phyloP scores from a whole-genome alignment of 345 rosid genomes.

The Dimocarpus longan region DNA sequence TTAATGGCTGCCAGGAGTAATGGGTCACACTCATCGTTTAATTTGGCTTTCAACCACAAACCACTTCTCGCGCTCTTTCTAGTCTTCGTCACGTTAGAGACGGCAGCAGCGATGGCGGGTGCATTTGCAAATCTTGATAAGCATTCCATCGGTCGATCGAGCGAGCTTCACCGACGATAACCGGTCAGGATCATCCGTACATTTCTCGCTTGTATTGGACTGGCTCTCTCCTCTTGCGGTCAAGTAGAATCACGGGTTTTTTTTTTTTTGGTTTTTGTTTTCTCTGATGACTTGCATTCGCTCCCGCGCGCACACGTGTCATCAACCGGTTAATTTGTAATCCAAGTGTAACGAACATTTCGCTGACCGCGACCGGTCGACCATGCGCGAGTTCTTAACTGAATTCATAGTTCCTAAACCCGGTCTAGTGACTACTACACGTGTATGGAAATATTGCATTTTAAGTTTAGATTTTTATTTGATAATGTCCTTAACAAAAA shows the following conservation, averaged over 20 bases:
- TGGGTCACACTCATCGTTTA: conserved; percentile 53
- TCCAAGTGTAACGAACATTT: not conserved
- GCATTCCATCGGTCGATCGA: conserved; percentile 28
- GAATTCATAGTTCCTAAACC: too few relatives aligned
- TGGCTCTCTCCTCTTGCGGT: not conserved
- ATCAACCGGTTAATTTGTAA: not conserved
- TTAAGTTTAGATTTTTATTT: too few relatives aligned
- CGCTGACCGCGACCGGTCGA: not conserved
- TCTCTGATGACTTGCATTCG: not conserved
- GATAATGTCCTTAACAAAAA: not conserved
- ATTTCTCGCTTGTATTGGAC: not conserved
- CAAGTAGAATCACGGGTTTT: not conserved
- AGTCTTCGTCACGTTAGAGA: conserved; percentile 10
- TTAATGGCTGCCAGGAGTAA: conserved; percentile 56
- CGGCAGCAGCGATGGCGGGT: conserved; percentile 11
- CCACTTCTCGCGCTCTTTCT: conserved; percentile 20
- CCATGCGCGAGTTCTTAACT: not conserved
- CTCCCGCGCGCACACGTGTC: not conserved
- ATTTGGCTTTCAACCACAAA: conserved; percentile 41
- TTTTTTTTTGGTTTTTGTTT: not conserved
- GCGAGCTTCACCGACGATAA: not conserved
- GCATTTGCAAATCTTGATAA: conserved; percentile 21
- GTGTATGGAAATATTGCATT: not conserved
- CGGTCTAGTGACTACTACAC: not conserved
- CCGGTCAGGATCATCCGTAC: not conserved